Base-by-base conservation (phyloP, 225 moss, liverwort and hornwort species). In the Pleurozium schreberi region DNA sequence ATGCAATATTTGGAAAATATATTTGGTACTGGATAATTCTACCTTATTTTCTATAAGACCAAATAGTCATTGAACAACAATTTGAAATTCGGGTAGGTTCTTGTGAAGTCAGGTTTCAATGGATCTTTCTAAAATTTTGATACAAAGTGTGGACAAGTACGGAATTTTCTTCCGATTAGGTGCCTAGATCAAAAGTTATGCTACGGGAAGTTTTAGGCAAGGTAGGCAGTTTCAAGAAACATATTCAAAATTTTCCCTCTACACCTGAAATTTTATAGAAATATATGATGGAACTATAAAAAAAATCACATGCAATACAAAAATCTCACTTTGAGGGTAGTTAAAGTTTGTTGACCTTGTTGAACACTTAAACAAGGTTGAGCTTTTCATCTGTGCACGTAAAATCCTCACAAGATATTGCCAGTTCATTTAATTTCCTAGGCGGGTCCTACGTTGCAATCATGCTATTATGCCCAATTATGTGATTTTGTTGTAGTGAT, bases 141-240 rank as follows among this genome's bases (percentile, higher is more conserved):
- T 42, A 40, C 8, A 25, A 40, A 1, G 10, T 40, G 13, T 25
- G 1, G 8, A 42, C 8, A 69, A 4, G 14, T 25, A 25, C 2
- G 12, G 25, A 42, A 14, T 27, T 42, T 23, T 66, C 43, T 69
- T 69, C 7, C 1, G 3, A 42, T 42, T 25, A 3, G 14, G 4
- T 42, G 6, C 5, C 8, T 21, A 14, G 7, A 42, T 69, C 25
- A 8, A 69, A 25, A 25, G 1, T 40, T 40, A 69, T 25, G 14
- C 1, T 69, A 2, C 14, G 1, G 1, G 1, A 25, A 69, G 14
- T 25, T 69, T 42, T 69, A 0, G 4, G 25, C 21, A 68, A 38
- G 6, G 67, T 7, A 9, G 68, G 22, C 26, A 40, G 6, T 7
- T 68, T 40, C 12, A 11, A 67, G 21, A 0, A 38, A 2, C 21